phyloP scores from a whole-genome alignment of 768 basidiomycete genomes.

The Boletus sp. region DNA sequence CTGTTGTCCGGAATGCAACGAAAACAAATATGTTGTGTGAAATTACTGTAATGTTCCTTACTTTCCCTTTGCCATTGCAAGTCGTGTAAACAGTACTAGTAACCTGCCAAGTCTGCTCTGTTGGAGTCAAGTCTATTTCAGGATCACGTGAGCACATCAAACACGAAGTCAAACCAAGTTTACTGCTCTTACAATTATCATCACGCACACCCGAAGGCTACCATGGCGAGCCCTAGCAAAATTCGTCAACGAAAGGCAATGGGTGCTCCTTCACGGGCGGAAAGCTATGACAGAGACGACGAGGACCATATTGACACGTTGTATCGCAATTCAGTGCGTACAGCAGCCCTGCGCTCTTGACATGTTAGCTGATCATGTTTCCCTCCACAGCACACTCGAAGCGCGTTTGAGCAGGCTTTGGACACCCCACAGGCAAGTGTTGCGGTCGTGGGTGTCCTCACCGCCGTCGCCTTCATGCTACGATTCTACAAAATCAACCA shows the following conservation, averaged over 20 bases:
- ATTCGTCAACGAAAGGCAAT: conserved; percentile 30
- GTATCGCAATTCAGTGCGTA: conserved; percentile 49
- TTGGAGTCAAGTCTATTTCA: background rate
- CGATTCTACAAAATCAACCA: conserved; percentile 94
- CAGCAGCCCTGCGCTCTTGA: background rate
- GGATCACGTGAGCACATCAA: conserved; percentile 23
- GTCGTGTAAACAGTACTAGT: too few relatives aligned
- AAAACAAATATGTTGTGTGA: background rate
- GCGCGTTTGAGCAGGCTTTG: conserved; percentile 57
- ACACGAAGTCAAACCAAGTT: background rate
- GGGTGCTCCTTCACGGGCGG: conserved; percentile 15
- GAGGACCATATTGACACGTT: conserved; percentile 53
- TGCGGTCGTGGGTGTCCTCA: conserved; percentile 60
- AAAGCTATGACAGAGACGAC: conserved; percentile 39
- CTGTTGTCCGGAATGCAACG: background rate
- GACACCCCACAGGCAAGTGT: conserved; percentile 64
- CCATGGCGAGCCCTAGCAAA: conserved; percentile 34
- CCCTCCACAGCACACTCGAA: conserved; percentile 51
- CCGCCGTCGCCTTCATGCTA: conserved; percentile 74
- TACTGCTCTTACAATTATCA: background rate
- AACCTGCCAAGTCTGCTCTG: background rate
- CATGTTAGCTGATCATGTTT: conserved; percentile 11
- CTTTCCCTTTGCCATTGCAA: background rate
- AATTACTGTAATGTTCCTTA: background rate
- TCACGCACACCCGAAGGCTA: conserved; percentile 9